Percentiles rank a stretch among this genome's conserved stretches.
These are phyloP conservation scores for Suhomyces tanzawaensis DNA, from an alignment of 805 yeast genomes.

Conservation along the genomic window DNA sequence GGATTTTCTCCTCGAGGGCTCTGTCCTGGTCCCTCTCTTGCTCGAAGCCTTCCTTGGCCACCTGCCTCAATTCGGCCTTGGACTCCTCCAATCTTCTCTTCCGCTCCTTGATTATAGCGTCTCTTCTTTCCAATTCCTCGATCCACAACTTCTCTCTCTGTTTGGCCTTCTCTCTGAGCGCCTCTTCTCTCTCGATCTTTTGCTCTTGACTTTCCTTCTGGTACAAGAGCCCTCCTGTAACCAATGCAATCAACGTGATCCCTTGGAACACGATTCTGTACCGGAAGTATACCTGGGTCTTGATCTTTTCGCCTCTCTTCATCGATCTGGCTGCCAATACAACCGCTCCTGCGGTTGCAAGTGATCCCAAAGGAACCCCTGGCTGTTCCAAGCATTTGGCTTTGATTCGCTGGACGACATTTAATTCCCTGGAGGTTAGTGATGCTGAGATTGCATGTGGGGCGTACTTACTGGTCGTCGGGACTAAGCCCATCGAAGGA, in stretches of 20 bases:
- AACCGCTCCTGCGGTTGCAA: constrained; percentile 80
- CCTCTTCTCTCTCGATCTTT: constrained; percentile 58
- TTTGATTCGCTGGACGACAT: constrained; percentile 54
- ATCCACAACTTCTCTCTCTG: constrained; percentile 86
- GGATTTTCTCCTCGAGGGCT: neutral
- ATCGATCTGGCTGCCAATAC: constrained; percentile 74
- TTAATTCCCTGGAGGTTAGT: constrained; percentile 24
- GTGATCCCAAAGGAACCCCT: constrained; percentile 77
- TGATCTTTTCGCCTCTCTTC: constrained; percentile 64
- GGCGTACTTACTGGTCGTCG: constrained; percentile 46
- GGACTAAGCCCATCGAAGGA: constrained; percentile 41
- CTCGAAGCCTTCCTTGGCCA: constrained; percentile 35
- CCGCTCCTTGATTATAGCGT: constrained; percentile 65
- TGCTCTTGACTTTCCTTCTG: constrained; percentile 49
- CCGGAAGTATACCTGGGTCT: constrained; percentile 83
- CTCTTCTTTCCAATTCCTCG: constrained; percentile 85
- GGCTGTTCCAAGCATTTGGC: constrained; percentile 82
- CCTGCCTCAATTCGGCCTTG: constrained; percentile 38
- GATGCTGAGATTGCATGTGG: neutral
- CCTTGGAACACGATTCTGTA: constrained; percentile 89
- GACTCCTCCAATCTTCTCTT: constrained; percentile 65
- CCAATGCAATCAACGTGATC: constrained; percentile 75
- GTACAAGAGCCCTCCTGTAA: constrained; percentile 72
- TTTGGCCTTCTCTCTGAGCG: constrained; percentile 74
- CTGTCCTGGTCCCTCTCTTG: constrained; percentile 15